A percentile compares a stretch with the other conserved stretches of the same genome.
Evolutionary conservation across 176 grass and related monocot genomes (phyloP).

Genomic region (Zea luxurians): DNA sequence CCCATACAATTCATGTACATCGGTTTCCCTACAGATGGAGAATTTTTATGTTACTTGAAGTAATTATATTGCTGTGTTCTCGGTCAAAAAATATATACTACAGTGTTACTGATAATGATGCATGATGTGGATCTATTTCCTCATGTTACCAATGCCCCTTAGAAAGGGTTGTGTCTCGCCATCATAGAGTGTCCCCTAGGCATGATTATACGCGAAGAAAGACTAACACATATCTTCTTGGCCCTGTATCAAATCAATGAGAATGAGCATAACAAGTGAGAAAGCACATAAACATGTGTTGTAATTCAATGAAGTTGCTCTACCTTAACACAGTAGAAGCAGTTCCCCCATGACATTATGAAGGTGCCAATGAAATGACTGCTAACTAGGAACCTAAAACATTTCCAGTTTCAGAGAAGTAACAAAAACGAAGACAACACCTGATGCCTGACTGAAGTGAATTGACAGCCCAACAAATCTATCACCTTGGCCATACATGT

Average conservation of each 20-base stretch:
- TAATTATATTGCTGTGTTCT: background rate
- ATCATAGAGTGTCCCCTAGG: constrained; percentile 94
- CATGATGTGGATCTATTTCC: background rate
- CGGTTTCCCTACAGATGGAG: too few relatives aligned
- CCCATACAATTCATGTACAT: constrained; percentile 99
- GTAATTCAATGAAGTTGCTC: background rate
- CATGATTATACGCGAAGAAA: constrained; percentile 93
- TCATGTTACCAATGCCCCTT: constrained; percentile 60
- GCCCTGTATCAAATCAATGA: constrained; percentile 52
- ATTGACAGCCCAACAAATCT: background rate
- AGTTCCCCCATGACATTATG: constrained; percentile 98
- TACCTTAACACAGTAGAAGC: constrained; percentile 96
- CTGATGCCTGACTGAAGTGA: background rate
- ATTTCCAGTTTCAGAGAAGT: background rate
- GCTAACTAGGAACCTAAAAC: constrained; percentile 75
- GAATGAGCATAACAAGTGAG: background rate
- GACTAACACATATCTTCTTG: constrained; percentile 96
- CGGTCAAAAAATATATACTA: too few relatives aligned
- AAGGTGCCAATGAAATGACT: constrained; percentile 93
- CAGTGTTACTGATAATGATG: background rate
- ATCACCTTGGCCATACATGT: constrained; percentile 40
- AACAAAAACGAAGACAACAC: background rate
- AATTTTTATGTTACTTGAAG: constrained; percentile 10
- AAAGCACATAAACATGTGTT: background rate
- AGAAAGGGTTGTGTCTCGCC: constrained; percentile 85